Conservation (phyloP, 768 basidiomycete species). For the Mycena rebaudengoi region DNA sequence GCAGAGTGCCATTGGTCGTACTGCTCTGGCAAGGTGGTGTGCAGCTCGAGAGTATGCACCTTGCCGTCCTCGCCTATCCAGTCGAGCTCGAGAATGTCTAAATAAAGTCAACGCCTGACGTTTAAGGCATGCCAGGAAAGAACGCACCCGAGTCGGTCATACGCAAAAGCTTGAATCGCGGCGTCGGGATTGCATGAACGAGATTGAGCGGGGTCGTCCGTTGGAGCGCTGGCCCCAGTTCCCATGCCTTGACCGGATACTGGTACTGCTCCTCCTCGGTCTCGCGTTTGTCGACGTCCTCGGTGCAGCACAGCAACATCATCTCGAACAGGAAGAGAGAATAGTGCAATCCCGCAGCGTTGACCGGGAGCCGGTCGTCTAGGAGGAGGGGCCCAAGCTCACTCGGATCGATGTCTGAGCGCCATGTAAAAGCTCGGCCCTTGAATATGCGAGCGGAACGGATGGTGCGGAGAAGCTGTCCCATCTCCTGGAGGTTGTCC, state of each 20-base stretch:
- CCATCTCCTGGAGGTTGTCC: conserved; percentile 48
- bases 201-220: conserved; percentile 37
- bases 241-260: conserved; percentile 49
- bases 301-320: conserved; percentile 44
- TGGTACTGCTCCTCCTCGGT: conserved; percentile 16
- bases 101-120: not conserved
- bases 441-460: conserved; percentile 35
- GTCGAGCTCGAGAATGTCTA: conserved; percentile 43
- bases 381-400: conserved; percentile 42
- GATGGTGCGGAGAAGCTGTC: conserved; percentile 46
- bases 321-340: conserved; percentile 47
- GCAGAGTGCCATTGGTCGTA: conserved; percentile 37
- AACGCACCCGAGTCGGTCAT: conserved; percentile 40
- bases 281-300: conserved; percentile 23
- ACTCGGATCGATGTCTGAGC: conserved; percentile 33
- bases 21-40: conserved; percentile 24
- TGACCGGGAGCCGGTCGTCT: conserved; percentile 43
- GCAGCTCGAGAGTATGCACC: conserved; percentile 18
- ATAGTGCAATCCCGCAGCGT: conserved; percentile 31
- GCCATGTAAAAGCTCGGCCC: conserved; percentile 38
- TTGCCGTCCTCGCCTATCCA: conserved; percentile 35
- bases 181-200: conserved; percentile 41
- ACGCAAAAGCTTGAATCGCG: conserved; percentile 33
- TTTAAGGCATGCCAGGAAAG: not conserved
- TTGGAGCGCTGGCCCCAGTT: conserved; percentile 45